phyloP scores from a whole-genome alignment of 2,329 filamentous ascomycete genomes.

The Chlorencoelia australis region DNA sequence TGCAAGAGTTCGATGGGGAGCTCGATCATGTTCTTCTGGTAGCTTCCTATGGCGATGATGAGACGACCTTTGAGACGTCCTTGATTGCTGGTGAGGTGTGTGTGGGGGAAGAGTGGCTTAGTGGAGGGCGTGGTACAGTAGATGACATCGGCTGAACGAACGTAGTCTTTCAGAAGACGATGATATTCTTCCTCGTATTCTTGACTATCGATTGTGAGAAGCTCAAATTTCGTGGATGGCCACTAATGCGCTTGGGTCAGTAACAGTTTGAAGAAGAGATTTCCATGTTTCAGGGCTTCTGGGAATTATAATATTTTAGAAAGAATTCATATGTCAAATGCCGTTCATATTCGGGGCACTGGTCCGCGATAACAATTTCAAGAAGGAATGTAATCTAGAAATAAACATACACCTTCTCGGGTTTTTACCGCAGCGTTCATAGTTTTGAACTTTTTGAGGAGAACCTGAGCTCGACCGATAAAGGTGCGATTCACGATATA shows the following conservation, averaged over 20 bases:
- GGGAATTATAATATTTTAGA: no score
- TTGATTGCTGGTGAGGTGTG: slow-evolving; percentile 61
- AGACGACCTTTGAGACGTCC: slow-evolving; percentile 61
- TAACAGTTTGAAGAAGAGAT: no score
- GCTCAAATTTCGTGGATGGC: slow-evolving; percentile 55
- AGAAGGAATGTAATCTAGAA: no score
- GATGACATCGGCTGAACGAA: slow-evolving; percentile 67
- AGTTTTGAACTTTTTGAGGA: slow-evolving; percentile 39
- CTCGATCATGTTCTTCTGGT: slow-evolving; percentile 68
- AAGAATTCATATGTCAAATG: no score
- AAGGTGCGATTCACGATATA: slow-evolving; percentile 75
- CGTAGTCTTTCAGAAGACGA: slow-evolving; percentile 57
- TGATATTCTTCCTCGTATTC: slow-evolving; percentile 61
- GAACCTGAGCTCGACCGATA: slow-evolving; percentile 42
- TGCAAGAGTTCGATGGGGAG: slow-evolving; percentile 66
- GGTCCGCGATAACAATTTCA: no score
- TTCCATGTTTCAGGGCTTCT: no score
- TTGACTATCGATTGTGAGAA: slow-evolving; percentile 55
- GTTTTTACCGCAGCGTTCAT: slow-evolving; percentile 36
- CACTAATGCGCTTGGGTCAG: no score
- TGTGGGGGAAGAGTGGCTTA: slow-evolving; percentile 62
- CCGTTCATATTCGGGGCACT: no score
- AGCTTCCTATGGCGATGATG: slow-evolving; percentile 62
- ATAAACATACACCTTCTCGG: slow-evolving; percentile 52
- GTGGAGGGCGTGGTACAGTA: slow-evolving; percentile 80